These are phyloP conservation scores for Rhodocollybia butyracea DNA, from an alignment of 768 basidiomycete genomes.

Conservation along the genomic window DNA sequence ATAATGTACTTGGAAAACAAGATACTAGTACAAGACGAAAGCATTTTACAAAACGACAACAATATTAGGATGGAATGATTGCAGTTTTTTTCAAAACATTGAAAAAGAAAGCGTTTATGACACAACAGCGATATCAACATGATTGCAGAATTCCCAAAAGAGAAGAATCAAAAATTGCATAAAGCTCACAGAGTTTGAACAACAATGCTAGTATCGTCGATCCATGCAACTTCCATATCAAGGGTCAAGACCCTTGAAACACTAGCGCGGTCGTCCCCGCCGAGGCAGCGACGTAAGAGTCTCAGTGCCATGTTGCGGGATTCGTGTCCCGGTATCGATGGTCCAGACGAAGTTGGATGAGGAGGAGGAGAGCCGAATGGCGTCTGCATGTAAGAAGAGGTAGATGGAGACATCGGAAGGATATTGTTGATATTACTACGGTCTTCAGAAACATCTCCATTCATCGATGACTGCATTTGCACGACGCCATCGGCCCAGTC, in stretches of 20 bases:
- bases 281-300: conserved; percentile 53
- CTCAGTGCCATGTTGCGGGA: conserved; percentile 53
- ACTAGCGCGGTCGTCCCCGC: conserved; percentile 48
- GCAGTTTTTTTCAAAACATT: no score
- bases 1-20: no score
- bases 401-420: conserved; percentile 7
- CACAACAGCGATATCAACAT: no score
- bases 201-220: conserved; percentile 66
- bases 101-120: no score
- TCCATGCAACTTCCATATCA: conserved; percentile 61
- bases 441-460: neutral
- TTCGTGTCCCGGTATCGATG: conserved; percentile 3
- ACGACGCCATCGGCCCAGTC: conserved; percentile 51
- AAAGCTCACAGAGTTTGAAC: conserved; percentile 2
- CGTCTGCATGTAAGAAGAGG: neutral
- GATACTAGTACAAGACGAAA: no score
- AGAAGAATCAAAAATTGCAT: no score
- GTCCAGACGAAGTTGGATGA: no score
- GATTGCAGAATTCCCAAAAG: no score
- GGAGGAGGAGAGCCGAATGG: neutral
- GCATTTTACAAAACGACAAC: no score
- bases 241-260: conserved; percentile 60
- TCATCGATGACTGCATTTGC: conserved; percentile 15
- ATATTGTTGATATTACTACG: conserved; percentile 8
- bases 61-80: neutral